These are phyloP conservation scores for Rhamnella rubrinervis DNA, from an alignment of 331 rosid genomes.

Conservation along the genomic window DNA sequence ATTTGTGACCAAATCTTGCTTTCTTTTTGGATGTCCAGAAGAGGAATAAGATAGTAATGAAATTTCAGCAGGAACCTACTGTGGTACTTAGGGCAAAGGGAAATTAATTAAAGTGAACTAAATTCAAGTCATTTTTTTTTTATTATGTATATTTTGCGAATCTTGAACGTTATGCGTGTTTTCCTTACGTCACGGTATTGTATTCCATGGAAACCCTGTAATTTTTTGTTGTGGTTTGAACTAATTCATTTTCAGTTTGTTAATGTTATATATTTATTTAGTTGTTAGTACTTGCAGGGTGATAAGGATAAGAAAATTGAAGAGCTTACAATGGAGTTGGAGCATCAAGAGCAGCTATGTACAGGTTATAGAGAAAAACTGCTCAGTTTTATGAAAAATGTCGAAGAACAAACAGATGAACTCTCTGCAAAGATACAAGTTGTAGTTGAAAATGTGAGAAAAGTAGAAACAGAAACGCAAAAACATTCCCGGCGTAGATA, in stretches of 20 bases:
- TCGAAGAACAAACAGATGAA: constrained; percentile 61
- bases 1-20: too few relatives aligned
- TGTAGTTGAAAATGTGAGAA: constrained; percentile 54
- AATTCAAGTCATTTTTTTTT: too few relatives aligned
- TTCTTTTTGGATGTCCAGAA: too few relatives aligned
- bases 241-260: neutral
- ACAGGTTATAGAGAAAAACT: constrained; percentile 57
- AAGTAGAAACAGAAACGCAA: constrained; percentile 61
- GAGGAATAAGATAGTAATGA: too few relatives aligned
- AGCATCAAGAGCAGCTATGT: constrained; percentile 62
- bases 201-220: neutral
- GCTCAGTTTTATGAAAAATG: constrained; percentile 47
- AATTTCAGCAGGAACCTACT: too few relatives aligned
- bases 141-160: too few relatives aligned
- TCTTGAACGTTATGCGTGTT: too few relatives aligned
- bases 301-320: constrained; percentile 71
- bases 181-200: too few relatives aligned
- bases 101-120: too few relatives aligned
- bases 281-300: constrained; percentile 41
- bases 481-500: constrained; percentile 33
- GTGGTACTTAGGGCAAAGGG: too few relatives aligned
- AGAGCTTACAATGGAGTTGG: constrained; percentile 66
- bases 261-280: neutral
- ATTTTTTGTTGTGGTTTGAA: too few relatives aligned
- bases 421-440: constrained; percentile 56